Conservation (phyloP, 2,329 filamentous ascomycete species). For the Metarhizium sp. region DNA sequence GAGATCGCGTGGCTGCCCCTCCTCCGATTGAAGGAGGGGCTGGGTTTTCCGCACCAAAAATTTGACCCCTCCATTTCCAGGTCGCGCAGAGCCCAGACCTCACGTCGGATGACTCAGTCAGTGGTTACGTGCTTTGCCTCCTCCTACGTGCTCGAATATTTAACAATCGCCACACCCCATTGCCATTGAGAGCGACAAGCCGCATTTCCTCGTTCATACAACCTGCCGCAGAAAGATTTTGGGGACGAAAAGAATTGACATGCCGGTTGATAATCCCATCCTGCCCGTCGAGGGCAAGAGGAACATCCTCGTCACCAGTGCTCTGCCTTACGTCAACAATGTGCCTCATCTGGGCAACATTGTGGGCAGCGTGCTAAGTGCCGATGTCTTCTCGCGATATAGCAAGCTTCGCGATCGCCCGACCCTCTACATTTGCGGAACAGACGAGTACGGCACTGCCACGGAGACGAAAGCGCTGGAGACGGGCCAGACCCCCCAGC, state of each 20-base stretch:
- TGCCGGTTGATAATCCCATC: slow-evolving; percentile 28
- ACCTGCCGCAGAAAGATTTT: not conserved
- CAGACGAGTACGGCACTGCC: slow-evolving; percentile 88
- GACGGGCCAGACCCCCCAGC: slow-evolving; percentile 69
- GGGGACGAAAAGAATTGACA: not conserved
- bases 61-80: not conserved
- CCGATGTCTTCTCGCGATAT: slow-evolving; percentile 78
- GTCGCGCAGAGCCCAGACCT: not conserved
- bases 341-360: slow-evolving; percentile 84
- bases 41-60: not conserved
- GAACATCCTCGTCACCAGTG: slow-evolving; percentile 85
- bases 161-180: not conserved
- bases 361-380: slow-evolving; percentile 77
- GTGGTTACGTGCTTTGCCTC: not conserved
- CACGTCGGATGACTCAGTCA: not conserved
- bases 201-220: not conserved
- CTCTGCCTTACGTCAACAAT: slow-evolving; percentile 71
- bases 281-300: slow-evolving; percentile 64
- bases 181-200: not conserved
- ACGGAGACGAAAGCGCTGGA: slow-evolving; percentile 94
- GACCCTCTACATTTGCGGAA: slow-evolving; percentile 76
- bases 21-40: not conserved
- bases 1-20: not conserved
- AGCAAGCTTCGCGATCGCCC: slow-evolving; percentile 70
- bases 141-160: not conserved